Evolutionary conservation across 768 basidiomycete species (phyloP), one percentile per base, ranked within the genome.

Genomic region (Ramaria sp.): DNA sequence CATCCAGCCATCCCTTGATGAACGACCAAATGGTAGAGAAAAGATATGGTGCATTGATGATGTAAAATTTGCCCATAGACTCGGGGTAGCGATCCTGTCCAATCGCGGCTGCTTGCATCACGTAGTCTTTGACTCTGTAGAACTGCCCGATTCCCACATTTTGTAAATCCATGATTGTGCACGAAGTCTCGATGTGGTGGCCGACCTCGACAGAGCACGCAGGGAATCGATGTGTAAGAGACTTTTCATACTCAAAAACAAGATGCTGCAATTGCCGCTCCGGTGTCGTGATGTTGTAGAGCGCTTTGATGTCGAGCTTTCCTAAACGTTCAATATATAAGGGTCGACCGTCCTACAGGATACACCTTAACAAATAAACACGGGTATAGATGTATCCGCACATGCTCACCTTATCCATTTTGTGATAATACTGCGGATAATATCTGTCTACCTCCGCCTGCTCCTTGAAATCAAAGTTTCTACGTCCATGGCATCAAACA

Each of bases 21-120:
- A 93, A 68, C 19, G 73, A 67, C 94, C 94, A 99, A 20, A 95
- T 87, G 39, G 86, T 79, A 51, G 81, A 79, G 75, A 99, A 99
- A 52, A 83, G 78, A 84, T 87, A 97, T 0, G 95, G 95, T 0
- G 91, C 89, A 66, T 98, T 97, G 79, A 96, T 88, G 78, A 98
- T 93, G 77, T 90, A 99, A 76, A 99, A 97, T 68, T 89, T 91
- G 74, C 95, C 95, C 95, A 97, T 91, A 62, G 78, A 82, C 70
- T 95, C 91, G 1, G 92, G 90, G 70, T 93, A 98, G 62, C 87
- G 78, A 73, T 96, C 81, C 70, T 96, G 93, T 11, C 91, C 90
- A 69, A 99, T 85, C 27, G 68, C 66, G 0, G 86, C 73, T 0
- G 92, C 88, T 20, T 79, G 70, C 60, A 76, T 78, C 43, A 98